phyloP scores from a whole-genome alignment of 352 stramenopile species.

The Globisporangium heterothallicum region DNA sequence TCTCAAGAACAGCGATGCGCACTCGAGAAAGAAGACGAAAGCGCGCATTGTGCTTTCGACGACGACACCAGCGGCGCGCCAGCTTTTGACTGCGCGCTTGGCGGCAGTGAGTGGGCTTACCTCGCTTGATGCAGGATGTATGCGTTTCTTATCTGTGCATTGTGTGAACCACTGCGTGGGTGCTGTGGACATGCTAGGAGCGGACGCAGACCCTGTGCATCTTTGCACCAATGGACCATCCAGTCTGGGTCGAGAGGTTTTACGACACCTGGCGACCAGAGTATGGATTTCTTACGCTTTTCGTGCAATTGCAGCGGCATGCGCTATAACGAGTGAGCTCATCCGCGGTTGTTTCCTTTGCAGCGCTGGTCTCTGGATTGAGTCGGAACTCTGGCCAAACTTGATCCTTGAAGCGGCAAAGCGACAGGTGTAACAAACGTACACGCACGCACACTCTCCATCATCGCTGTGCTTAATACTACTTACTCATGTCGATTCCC shows the following conservation, averaged over 20 bases:
- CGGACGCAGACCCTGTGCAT: slow-evolving; percentile 22
- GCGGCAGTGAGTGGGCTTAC: slow-evolving; percentile 1
- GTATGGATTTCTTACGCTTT: slow-evolving; percentile 20
- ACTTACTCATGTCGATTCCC: not conserved
- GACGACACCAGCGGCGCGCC: slow-evolving; percentile 53
- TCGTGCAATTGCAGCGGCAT: slow-evolving; percentile 4
- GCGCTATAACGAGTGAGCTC: too few relatives aligned
- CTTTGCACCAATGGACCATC: slow-evolving; percentile 65
- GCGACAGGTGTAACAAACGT: slow-evolving; percentile 19
- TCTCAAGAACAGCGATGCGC: slow-evolving; percentile 8
- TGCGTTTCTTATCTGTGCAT: too few relatives aligned
- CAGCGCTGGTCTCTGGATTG: slow-evolving; percentile 70
- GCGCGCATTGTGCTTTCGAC: slow-evolving; percentile 57
- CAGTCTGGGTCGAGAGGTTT: slow-evolving; percentile 44
- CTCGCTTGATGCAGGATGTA: slow-evolving; percentile 15
- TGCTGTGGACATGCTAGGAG: not conserved
- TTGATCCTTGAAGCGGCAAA: slow-evolving; percentile 46
- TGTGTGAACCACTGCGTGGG: too few relatives aligned
- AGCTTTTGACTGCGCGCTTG: slow-evolving; percentile 29
- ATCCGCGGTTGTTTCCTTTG: too few relatives aligned
- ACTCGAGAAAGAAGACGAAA: slow-evolving; percentile 5
- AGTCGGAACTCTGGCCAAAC: slow-evolving; percentile 81
- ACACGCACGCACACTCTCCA: not conserved
- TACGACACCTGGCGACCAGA: slow-evolving; percentile 54
- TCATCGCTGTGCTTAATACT: not conserved